Evolutionary conservation across 805 yeast genomes (phyloP).

Genomic region (Lipomyces sp.): DNA sequence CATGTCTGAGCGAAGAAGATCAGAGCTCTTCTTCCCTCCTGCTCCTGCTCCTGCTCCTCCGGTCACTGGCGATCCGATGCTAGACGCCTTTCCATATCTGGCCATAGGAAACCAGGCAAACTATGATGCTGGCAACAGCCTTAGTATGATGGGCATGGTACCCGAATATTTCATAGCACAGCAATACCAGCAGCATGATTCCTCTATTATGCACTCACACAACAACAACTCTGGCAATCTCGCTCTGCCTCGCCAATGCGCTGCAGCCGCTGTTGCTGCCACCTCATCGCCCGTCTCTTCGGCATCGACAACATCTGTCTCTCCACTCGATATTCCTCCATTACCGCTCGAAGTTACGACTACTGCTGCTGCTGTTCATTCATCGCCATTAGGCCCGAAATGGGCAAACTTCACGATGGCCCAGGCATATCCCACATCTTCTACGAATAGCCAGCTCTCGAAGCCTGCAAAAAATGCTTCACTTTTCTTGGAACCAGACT

Average conservation of each 20-base stretch:
- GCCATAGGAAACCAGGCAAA: background rate
- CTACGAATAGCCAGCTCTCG: background rate
- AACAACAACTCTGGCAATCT: no score
- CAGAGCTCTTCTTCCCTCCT: constrained; percentile 8
- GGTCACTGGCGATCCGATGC: constrained; percentile 3
- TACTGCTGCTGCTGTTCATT: background rate
- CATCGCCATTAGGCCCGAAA: constrained; percentile 7
- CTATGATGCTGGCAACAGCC: background rate
- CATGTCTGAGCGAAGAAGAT: constrained; percentile 17
- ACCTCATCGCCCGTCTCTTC: background rate
- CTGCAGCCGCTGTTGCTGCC: background rate
- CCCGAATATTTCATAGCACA: constrained; percentile 13
- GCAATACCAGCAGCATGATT: background rate
- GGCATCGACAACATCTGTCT: background rate
- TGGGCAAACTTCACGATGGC: constrained; percentile 17
- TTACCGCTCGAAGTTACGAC: background rate
- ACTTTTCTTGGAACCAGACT: background rate
- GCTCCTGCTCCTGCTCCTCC: background rate
- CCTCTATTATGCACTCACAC: background rate
- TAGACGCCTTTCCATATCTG: constrained; percentile 8
- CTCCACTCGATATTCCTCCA: background rate
- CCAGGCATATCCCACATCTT: background rate
- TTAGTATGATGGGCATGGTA: constrained; percentile 17
- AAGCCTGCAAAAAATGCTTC: background rate
- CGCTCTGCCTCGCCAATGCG: background rate